A percentile compares a stretch with the other conserved stretches of the same genome.
Evolutionary conservation across 108 stramenopile genomes (phyloP).

Genomic region (Seminavis robusta): DNA sequence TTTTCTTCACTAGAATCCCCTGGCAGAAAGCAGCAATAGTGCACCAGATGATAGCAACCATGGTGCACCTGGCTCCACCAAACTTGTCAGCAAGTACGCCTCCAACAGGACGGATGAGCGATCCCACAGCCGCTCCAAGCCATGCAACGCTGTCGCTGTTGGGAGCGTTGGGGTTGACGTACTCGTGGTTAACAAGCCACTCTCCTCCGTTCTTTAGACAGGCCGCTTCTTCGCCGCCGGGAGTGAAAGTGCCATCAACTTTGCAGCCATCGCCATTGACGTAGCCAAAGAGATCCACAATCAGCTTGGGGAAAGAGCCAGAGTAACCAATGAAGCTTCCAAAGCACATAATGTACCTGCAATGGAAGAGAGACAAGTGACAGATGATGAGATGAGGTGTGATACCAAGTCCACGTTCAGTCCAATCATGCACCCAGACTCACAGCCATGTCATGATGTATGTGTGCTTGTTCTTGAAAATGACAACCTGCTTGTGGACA

Average conservation of each 20-base stretch:
- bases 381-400: no score
- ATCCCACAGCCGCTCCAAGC: slow-evolving; percentile 23
- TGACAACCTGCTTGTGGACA: slow-evolving; percentile 18
- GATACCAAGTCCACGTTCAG: no score
- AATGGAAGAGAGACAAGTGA: no score
- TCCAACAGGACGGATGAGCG: slow-evolving; percentile 21
- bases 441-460: slow-evolving; percentile 34
- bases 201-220: slow-evolving; percentile 7
- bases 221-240: slow-evolving; percentile 6
- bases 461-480: slow-evolving; percentile 31
- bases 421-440: no score
- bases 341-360: slow-evolving; percentile 38
- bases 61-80: slow-evolving; percentile 28
- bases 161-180: slow-evolving; percentile 26
- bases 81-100: slow-evolving; percentile 24
- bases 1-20: slow-evolving; percentile 13
- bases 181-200: slow-evolving; percentile 10
- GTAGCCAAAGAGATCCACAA: slow-evolving; percentile 27
- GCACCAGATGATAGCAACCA: slow-evolving; percentile 25
- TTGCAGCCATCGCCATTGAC: slow-evolving; percentile 18
- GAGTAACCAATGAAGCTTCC: slow-evolving; percentile 32
- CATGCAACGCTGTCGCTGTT: slow-evolving; percentile 13
- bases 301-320: slow-evolving; percentile 29
- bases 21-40: slow-evolving; percentile 17
- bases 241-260: slow-evolving; percentile 7